These are phyloP conservation scores for Ustilago lituana DNA, from an alignment of 1,284 basidiomycete species.

Conservation along the genomic window DNA sequence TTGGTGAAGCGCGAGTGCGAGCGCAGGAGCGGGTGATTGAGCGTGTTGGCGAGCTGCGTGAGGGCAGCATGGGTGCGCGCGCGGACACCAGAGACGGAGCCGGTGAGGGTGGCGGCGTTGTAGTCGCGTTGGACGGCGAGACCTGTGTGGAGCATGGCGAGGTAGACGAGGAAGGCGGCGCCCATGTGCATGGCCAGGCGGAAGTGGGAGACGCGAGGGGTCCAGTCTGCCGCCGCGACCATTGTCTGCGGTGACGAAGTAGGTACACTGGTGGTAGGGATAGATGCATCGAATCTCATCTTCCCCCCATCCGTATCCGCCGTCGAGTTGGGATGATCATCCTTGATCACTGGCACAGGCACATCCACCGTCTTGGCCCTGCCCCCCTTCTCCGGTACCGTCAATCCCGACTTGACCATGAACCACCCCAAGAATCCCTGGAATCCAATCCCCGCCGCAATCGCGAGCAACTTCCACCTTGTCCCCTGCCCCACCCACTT, in stretches of 20 bases:
- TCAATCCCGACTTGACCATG: conserved; percentile 97
- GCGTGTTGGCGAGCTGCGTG: conserved; percentile 36
- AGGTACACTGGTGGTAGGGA: conserved; percentile 9
- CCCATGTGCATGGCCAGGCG: conserved; percentile 92
- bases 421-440: conserved; percentile 97
- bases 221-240: conserved; percentile 54
- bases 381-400: conserved; percentile 32
- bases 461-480: conserved; percentile 75
- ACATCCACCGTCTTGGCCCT: conserved; percentile 23
- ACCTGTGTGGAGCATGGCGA: conserved; percentile 87
- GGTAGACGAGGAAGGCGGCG: conserved; percentile 87
- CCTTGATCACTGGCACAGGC: conserved; percentile 13
- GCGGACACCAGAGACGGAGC: conserved; percentile 42
- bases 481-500: conserved; percentile 66
- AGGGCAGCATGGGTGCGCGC: not conserved
- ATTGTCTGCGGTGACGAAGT: conserved; percentile 24
- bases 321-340: conserved; percentile 19
- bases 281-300: conserved; percentile 4
- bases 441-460: conserved; percentile 83
- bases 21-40: conserved; percentile 44
- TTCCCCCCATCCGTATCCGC: not conserved
- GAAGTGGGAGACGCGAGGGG: conserved; percentile 91
- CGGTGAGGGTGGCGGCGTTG: conserved; percentile 73
- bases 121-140: conserved; percentile 79
- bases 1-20: conserved; percentile 48